Base-by-base conservation (phyloP, 371 early-diverging fungal species). In the Lichtheimia hyalospora region DNA sequence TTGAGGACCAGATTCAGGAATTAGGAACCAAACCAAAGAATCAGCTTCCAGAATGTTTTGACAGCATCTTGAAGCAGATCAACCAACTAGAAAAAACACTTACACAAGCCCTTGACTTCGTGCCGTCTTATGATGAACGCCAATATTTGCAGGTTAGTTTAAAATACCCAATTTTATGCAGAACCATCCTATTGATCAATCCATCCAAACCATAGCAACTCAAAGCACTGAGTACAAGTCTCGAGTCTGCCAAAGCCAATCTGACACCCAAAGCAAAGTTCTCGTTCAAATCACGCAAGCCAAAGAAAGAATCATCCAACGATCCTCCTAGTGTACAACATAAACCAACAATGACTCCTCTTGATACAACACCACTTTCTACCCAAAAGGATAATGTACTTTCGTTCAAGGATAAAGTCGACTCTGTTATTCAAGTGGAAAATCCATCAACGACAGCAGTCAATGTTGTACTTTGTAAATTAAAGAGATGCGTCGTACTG, bases 191-290 rank as follows among this genome's bases (percentile, higher is more conserved):
- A 12, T 16, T 18, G 14, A 18, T 43, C 15, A 13, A 15, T 60
- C n/a, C n/a, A n/a, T n/a, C n/a, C 21, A 46, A 54, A 41, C 27
- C 40, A 44, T 48, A 86, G 88, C 80, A 81, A 68, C 51, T 87
- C 42, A 82, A 75, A 67, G 66, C 71, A 25, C 57, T 86, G 15
- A 68, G 57, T 6, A 73, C 73, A 16, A 63, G 44, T 14, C 61
- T 84, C 10, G 72, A 66, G 27, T 41, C 52, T 43, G 57, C 66
- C 6, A 67, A 77, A 40, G 50, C 64, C 34, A 59, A 67, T 24
- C 59, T 85, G 24, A 71, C 75, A 25, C 86, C 87, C 0, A 84
- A 82, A 61, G 71, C 78, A 43, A 88, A 85, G 60, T 88, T 88
- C 40, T 74, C 87, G 0, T 88, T 88, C 71, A 84, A 84, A 60